Conservation (phyloP, 2,329 filamentous ascomycete species). For the Aspergillus calidoustus region DNA sequence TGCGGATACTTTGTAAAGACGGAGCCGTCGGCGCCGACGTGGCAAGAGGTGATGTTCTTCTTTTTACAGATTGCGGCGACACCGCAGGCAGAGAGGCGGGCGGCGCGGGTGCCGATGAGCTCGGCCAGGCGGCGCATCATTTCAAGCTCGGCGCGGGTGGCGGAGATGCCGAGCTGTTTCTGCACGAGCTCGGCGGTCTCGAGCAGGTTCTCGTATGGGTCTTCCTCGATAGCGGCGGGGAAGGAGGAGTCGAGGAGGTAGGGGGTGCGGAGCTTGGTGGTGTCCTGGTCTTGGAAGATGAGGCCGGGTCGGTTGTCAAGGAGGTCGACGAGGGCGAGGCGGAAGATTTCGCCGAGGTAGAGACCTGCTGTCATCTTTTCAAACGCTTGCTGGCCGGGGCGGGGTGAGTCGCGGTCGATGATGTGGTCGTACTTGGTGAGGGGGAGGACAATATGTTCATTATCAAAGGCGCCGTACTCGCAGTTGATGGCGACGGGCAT, state of each 20-base stretch:
- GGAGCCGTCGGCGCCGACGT: conserved; percentile 94
- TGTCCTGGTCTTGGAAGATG: conserved; percentile 84
- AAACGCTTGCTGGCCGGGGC: conserved; percentile 91
- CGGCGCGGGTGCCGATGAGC: conserved; percentile 91
- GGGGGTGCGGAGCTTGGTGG: conserved; percentile 77
- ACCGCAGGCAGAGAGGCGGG: conserved; percentile 90
- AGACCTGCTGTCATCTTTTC: conserved; percentile 98
- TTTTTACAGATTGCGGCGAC: conserved; percentile 97
- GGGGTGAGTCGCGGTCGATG: conserved; percentile 89
- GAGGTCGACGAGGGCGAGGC: conserved; percentile 81
- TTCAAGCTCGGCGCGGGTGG: conserved; percentile 80
- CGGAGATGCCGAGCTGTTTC: conserved; percentile 71
- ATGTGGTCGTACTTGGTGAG: conserved; percentile 82
- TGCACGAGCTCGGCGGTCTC: conserved; percentile 85
- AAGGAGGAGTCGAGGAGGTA: conserved; percentile 94
- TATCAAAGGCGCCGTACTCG: conserved; percentile 97
- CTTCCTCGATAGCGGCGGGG: conserved; percentile 89
- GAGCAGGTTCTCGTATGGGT: conserved; percentile 92
- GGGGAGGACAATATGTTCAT: conserved; percentile 86
- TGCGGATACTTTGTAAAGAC: conserved; percentile 99
- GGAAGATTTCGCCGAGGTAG: conserved; percentile 94
- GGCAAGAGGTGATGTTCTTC: conserved; percentile 84
- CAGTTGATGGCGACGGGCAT: conserved; percentile 95
- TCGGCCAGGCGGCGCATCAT: conserved; percentile 87
- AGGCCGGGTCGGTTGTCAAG: conserved; percentile 75